Evolutionary conservation across 257 asterid species (phyloP), one percentile per base, ranked within the genome.

Genomic region (Pogostemon cablin): DNA sequence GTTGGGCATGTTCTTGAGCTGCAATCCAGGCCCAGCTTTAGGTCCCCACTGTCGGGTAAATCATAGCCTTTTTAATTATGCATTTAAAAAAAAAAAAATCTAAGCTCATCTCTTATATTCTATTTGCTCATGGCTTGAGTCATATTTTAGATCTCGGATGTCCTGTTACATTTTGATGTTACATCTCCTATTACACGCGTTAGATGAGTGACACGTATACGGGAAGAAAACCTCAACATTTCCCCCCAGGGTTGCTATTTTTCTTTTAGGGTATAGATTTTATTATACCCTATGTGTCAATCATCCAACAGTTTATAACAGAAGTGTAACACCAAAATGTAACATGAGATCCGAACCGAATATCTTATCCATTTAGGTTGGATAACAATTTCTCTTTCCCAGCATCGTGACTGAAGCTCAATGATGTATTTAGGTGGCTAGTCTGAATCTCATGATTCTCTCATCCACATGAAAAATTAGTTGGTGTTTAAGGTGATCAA

Each of bases 1-100:
- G 65, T 67, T 39, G 54, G 76, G 76, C 82, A 65, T 77, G 82
- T 72, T 79, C 77, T 77, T 68, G 73, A 65, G 62, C 79, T 52
- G 78, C 73, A 35, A 44, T 57, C 54, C 56, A 48, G 76, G 79
- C 67, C 77, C 77, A 73, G 77, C 73, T 32, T 69, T 78, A 68
- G 79, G 83, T 73, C 84, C 84, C 82, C 82, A 75, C 80, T 56
- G 17, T 66, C 35, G 65, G 73, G 48, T 82, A 78, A 46, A 73
- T 67, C 62, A 76, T 75, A 75, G 68, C 66, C 43, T 73, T 68
- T 46, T 47, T 52, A 3, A 25, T 25, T 25, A 25, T 25, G 32
- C 32, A 25, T 25, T 25, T 25, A 25, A 25, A 25, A 25, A 25
- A 20, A 20, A 20, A 25, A 25, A 12, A 69, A 47, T 64, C 32